These are phyloP conservation scores for Blastobotrys terrestris DNA, from an alignment of 805 yeast genomes.

Conservation along the genomic window DNA sequence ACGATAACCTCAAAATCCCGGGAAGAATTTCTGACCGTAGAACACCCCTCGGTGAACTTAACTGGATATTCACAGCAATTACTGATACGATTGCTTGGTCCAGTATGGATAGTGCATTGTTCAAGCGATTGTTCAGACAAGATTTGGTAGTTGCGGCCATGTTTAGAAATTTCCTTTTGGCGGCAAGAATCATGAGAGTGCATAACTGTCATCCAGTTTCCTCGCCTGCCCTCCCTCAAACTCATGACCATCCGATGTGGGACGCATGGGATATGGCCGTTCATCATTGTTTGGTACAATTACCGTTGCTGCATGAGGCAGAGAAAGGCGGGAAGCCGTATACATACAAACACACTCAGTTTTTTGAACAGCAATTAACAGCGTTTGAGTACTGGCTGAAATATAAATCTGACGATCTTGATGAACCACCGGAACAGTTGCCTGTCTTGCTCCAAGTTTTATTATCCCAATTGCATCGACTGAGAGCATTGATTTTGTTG, in stretches of 20 bases:
- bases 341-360: slow-evolving; percentile 82
- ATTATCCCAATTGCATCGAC: slow-evolving; percentile 87
- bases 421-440: slow-evolving; percentile 88
- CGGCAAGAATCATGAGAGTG: slow-evolving; percentile 89
- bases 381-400: slow-evolving; percentile 96
- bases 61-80: slow-evolving; percentile 97
- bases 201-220: slow-evolving; percentile 92
- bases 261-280: slow-evolving; percentile 97
- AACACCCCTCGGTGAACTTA: slow-evolving; percentile 91
- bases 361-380: slow-evolving; percentile 91
- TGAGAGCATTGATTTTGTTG: slow-evolving; percentile 77
- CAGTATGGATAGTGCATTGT: slow-evolving; percentile 75
- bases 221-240: slow-evolving; percentile 86
- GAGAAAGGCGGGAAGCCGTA: slow-evolving; percentile 30
- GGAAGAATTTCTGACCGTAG: slow-evolving; percentile 89
- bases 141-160: slow-evolving; percentile 95
- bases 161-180: slow-evolving; percentile 85
- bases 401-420: slow-evolving; percentile 69
- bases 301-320: slow-evolving; percentile 31
- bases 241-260: slow-evolving; percentile 88
- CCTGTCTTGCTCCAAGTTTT: slow-evolving; percentile 92
- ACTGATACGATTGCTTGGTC: slow-evolving; percentile 99
- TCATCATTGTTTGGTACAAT: slow-evolving; percentile 75
- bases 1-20: slow-evolving; percentile 58
- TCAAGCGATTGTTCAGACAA: slow-evolving; percentile 86